Evolutionary conservation across 352 stramenopile genomes (phyloP), one percentile per base, ranked within the genome.

Genomic region (Pythium pyrilobum): DNA sequence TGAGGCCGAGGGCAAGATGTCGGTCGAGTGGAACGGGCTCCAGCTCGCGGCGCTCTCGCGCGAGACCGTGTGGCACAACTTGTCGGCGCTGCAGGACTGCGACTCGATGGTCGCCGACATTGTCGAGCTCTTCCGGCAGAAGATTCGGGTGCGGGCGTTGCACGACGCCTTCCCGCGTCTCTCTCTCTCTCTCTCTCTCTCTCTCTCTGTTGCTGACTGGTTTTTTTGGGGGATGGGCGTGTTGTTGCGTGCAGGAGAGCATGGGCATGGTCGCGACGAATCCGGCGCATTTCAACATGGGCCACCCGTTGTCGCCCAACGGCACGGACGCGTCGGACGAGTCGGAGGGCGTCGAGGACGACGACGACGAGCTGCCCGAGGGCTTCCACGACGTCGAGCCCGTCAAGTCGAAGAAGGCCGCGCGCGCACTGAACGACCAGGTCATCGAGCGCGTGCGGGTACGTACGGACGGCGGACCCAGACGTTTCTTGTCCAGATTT

Each of bases 311-410:
- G 5, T 67, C 52, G 29, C 59, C 59, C 7, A 21, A n/a, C 16
- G 38, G 24, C 2, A 52, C 47, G 1, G 47, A 64, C 28, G 46
- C 66, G 46, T 82, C 67, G 29, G 62, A 73, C 62, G 76, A 64
- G 33, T 85, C 74, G 9, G 76, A 87, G 13, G 73, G 74, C 1
- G 45, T 64, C 38, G 71, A 81, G 27, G 63, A 54, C 5, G 73
- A 87, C 16, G 66, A 78, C 3, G 70, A 85, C 27, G 75, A 82
- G 5, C 13, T 67, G n/a, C 52, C 69, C 12, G 65, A 66, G 4
- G 43, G 31, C 7, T 89, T 91, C 39, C 68, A 87, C 44, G 84
- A 95, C 43, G 83, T 95, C 11, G 72, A 78, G 18, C 84, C 84
- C 0, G 82, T 95, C 2, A 82, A 72, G 45, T 76, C 81, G 11